Evolutionary conservation across 176 grass and related monocot genomes (phyloP), one percentile per base, ranked within the genome.

Genomic region (Bothriochloa decipiens): DNA sequence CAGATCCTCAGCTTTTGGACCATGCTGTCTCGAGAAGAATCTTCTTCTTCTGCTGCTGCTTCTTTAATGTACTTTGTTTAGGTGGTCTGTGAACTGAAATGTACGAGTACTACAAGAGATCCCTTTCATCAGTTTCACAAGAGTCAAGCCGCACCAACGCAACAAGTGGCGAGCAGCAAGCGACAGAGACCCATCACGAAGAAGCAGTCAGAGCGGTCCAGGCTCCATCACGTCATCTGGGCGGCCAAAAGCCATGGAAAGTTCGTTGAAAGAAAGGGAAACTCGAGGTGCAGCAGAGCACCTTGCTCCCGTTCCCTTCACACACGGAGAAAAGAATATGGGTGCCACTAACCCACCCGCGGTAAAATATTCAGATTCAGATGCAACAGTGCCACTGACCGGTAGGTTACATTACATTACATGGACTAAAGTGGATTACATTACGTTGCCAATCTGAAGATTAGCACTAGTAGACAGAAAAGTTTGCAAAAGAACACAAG

Each of bases 21-120:
- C 18, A 75, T 46, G 78, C 78, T 87, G 77, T 55, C 78, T 67
- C 17, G 9, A n/a, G n/a, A n/a, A n/a, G n/a, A n/a, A n/a, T n/a
- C n/a, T n/a, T n/a, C n/a, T n/a, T n/a, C n/a, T n/a, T n/a, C n/a
- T n/a, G n/a, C n/a, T n/a, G n/a, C n/a, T n/a, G n/a, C n/a, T 52
- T 52, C 83, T 78, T 69, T 85, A 52, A 52, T 52, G 49, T 50
- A 47, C 46, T 50, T 16, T 17, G 14, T 50, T 50, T 17, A 50
- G 47, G 47, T 50, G 47, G 47, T 50, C 15, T 5, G 47, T 52
- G 15, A 52, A 52, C 16, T 52, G 49, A 18, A 18, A 52, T 52
- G 45, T 47, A 47, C 45, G 45, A 14, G 45, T 47, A 47, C 45
- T 47, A 47, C 84, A 86, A 66, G 12, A 12, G 6, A 81, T 0